Percentiles rank a stretch among this genome's conserved stretches.
Evolutionary conservation across 1,284 basidiomycete species (phyloP).

Genomic region (Marasmius oreades): DNA sequence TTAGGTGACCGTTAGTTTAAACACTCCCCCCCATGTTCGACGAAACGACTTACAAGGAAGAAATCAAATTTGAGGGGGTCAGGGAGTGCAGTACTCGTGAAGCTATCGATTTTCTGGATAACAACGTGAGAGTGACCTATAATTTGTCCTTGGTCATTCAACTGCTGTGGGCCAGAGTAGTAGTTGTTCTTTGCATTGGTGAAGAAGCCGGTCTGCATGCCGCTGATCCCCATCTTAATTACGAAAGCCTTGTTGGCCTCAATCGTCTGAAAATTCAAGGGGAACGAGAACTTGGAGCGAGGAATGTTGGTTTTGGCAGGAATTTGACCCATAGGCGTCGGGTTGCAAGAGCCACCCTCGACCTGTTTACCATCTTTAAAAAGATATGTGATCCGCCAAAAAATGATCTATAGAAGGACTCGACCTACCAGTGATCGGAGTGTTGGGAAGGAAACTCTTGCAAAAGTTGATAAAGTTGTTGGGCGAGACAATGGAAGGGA

Average conservation of each 20-base stretch:
- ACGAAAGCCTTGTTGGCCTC: slow-evolving; percentile 53
- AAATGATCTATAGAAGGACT: background rate
- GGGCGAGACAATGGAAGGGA: slow-evolving; percentile 50
- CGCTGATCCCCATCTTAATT: slow-evolving; percentile 51
- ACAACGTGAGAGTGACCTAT: slow-evolving; percentile 65
- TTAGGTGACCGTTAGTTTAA: background rate
- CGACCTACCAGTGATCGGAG: slow-evolving; percentile 18
- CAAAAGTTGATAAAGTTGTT: slow-evolving; percentile 70
- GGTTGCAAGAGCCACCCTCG: slow-evolving; percentile 56
- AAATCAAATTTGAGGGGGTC: slow-evolving; percentile 59
- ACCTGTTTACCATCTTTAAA: slow-evolving; percentile 34
- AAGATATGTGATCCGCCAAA: background rate
- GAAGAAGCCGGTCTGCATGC: slow-evolving; percentile 60
- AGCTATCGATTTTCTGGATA: slow-evolving; percentile 47
- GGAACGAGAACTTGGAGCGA: slow-evolving; percentile 53
- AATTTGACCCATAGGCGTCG: slow-evolving; percentile 51
- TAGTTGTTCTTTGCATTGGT: slow-evolving; percentile 58
- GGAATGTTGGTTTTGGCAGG: slow-evolving; percentile 51
- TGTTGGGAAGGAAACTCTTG: slow-evolving; percentile 24
- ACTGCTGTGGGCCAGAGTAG: slow-evolving; percentile 65
- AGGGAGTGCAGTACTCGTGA: slow-evolving; percentile 47
- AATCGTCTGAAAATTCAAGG: slow-evolving; percentile 51
- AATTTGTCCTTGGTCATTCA: slow-evolving; percentile 49
- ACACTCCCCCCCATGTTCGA: background rate
- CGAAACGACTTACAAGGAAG: slow-evolving; percentile 47